Evolutionary conservation across 2,329 filamentous ascomycete species (phyloP).

Genomic region (Ascochyta koolunga): DNA sequence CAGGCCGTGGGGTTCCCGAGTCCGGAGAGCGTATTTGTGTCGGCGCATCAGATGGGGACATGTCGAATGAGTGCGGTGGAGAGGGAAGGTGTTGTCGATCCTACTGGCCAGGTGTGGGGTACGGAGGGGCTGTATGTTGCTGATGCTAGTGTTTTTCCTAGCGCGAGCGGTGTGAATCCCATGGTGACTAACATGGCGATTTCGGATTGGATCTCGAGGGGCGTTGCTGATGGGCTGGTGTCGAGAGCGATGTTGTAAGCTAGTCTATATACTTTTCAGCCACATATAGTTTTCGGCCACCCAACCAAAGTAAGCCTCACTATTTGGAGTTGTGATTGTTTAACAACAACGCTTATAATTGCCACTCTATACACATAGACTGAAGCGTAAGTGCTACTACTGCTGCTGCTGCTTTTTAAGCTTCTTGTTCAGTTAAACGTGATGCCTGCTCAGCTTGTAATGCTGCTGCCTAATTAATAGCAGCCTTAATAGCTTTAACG

Average conservation of each 20-base stretch:
- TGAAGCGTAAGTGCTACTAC: too few species aligned
- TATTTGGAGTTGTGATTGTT: too few species aligned
- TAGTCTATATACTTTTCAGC: too few species aligned
- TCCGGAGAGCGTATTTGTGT: constrained; percentile 63
- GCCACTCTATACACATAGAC: too few species aligned
- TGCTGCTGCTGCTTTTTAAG: too few species aligned
- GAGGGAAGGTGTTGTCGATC: constrained; percentile 53
- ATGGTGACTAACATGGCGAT: constrained; percentile 76
- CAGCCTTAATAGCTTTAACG: too few species aligned
- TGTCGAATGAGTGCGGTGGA: constrained; percentile 69
- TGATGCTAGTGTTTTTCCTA: constrained; percentile 78
- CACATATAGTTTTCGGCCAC: too few species aligned
- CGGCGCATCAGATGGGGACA: constrained; percentile 83
- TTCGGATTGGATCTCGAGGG: constrained; percentile 44
- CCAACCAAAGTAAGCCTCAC: too few species aligned
- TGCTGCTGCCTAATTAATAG: too few species aligned
- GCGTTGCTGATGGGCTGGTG: constrained; percentile 33
- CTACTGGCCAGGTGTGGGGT: constrained; percentile 64
- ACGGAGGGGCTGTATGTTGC: constrained; percentile 69
- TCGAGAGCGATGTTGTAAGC: constrained; percentile 19
- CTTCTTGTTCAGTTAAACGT: too few species aligned
- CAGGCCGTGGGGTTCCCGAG: constrained; percentile 58
- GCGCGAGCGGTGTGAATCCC: constrained; percentile 78
- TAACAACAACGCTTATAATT: too few species aligned
- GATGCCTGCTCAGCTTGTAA: too few species aligned